Percentiles rank a stretch among this genome's conserved stretches.
phyloP scores from a whole-genome alignment of 139 green algal species.

The Nannochloris sp. region DNA sequence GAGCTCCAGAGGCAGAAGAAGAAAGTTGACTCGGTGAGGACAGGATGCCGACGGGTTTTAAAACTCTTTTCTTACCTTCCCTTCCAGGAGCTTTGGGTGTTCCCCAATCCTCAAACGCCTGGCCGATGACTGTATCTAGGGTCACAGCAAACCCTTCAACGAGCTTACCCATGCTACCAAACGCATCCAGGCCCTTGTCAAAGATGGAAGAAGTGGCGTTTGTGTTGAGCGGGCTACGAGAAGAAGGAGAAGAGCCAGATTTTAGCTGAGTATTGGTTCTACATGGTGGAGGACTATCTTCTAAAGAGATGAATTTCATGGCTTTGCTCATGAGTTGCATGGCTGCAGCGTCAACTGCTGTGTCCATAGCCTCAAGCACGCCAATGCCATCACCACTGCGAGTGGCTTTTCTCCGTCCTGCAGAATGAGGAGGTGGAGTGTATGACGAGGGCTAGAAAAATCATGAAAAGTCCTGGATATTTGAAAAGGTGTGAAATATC shows the following conservation, averaged over 20 bases:
- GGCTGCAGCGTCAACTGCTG: slow-evolving; percentile 12
- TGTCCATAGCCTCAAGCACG: neutral
- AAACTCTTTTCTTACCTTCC: neutral
- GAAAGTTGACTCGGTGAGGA: too few species aligned
- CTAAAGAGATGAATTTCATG: slow-evolving; percentile 9
- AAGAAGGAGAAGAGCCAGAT: neutral
- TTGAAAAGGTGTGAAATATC: too few species aligned
- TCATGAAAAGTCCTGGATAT: too few species aligned
- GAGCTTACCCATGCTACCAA: slow-evolving; percentile 22
- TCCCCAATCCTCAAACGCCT: slow-evolving; percentile 32
- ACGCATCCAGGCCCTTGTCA: slow-evolving; percentile 27
- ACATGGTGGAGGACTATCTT: neutral
- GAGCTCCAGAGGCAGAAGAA: neutral
- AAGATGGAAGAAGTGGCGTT: slow-evolving; percentile 11
- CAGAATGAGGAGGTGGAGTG: too few species aligned
- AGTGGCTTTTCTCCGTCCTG: too few species aligned
- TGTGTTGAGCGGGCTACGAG: neutral
- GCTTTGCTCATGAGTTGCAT: slow-evolving; percentile 22
- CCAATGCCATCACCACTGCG: too few species aligned
- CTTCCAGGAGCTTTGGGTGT: neutral
- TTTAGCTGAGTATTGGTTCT: neutral
- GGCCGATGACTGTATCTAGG: slow-evolving; percentile 28
- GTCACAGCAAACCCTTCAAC: slow-evolving; percentile 32
- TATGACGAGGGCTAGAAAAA: too few species aligned
- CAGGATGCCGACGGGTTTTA: neutral